These are phyloP conservation scores for Dendrobium huoshanense DNA, from an alignment of 106 monocot species.

Conservation along the genomic window DNA sequence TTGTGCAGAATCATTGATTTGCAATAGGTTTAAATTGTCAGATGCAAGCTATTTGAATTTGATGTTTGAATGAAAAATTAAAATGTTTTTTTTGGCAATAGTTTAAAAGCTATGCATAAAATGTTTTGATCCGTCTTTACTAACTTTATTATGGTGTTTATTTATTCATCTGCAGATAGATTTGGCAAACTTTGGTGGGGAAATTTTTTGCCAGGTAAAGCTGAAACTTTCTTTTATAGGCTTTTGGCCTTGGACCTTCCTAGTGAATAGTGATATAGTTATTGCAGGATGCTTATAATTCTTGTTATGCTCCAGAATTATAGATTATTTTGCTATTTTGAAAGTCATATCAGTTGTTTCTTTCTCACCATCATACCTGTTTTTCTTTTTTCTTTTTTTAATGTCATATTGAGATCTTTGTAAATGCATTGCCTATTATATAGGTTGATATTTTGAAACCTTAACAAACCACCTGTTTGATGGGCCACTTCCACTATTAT, in stretches of 20 bases:
- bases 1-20: background rate
- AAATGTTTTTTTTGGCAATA: background rate
- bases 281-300: background rate
- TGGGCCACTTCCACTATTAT: no score
- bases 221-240: background rate
- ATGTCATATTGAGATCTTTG: no score
- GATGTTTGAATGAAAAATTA: background rate
- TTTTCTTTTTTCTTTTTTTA: no score
- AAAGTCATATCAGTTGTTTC: no score
- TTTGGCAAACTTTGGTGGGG: constrained; percentile 83
- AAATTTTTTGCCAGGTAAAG: constrained; percentile 86
- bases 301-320: background rate
- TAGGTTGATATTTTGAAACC: no score
- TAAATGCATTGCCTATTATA: no score
- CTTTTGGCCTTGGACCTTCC: background rate
- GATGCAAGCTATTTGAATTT: background rate
- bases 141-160: background rate
- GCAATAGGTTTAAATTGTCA: background rate
- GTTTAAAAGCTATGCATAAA: background rate
- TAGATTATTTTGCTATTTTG: background rate
- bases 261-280: background rate
- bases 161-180: constrained; percentile 50
- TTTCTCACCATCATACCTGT: no score
- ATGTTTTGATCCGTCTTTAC: background rate
- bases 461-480: no score